Base-by-base conservation (phyloP, 192 early-diverging fungal genomes). In the Phycomyces nitens region DNA sequence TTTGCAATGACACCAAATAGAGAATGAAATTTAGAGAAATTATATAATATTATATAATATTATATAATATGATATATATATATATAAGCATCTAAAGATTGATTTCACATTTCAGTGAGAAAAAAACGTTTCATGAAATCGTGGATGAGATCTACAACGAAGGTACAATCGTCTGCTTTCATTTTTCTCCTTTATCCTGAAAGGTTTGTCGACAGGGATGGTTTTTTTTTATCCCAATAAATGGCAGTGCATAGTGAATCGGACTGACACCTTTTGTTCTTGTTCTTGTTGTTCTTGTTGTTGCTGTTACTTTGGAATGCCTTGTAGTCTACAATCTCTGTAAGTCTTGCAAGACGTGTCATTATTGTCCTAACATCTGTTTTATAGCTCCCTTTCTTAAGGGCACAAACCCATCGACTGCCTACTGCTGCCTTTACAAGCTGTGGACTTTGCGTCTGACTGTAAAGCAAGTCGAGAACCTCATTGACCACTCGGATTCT, bases 381-480 rank as follows among this genome's bases (percentile, higher is more conserved):
- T 24, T 29, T 58, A n/a, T 70, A 88, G 88, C 90, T 56, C 92
- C 92, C 5, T 94, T 90, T 67, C 65, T 94, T 34, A 91, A 89
- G 60, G 88, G 87, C 7, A 90, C 82, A 11, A 84, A 84, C 14
- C 87, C 88, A 4, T 89, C 87, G 8, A 92, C 92, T 21, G 90
- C 92, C 0, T 94, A 89, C 74, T 91, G 89, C 60, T 75, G 91
- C 41, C 80, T 94, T 22, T 94, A 85, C 73, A 94, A 94, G 68
- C 77, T 94, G 23, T 92, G 89, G 89, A 92, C 89, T 8, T 63
- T 92, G 27, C 72, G 80, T 50, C 68, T 92, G 42, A 92, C 89
- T 2, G 74, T 89, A 7, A 87, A 88, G 56, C 92, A 94, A 64
- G 60, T 94, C n/a, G 77, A 88, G 62, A 83, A 84, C 26, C 66